Evolutionary conservation across 2,329 filamentous ascomycete genomes (phyloP), one percentile per base, ranked within the genome.

Genomic region (Cryphonectria naterciae): DNA sequence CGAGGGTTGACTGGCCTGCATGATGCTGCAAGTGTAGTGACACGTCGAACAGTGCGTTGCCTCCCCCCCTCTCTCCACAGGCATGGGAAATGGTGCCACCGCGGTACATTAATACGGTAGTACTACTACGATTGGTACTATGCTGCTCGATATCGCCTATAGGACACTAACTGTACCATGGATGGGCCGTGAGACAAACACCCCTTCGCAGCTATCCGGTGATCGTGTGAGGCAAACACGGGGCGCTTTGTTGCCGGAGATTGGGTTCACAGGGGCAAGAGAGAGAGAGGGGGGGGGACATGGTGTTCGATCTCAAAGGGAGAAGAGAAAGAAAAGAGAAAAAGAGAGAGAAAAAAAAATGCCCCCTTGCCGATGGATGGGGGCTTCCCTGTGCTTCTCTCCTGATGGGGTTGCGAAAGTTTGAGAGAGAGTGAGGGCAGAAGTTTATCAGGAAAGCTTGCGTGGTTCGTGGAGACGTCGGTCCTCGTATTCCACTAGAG

Each of bases 401-500:
- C 52, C 52, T 15, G 0, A 15, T 10, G 22, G 49, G 49, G 22
- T 22, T 46, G 43, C 43, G 49, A 60, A 32, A 35, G 19, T 39
- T n/a, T 39, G 35, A 39, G 13, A 25, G 22, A 63, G 25, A 25
- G 22, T 11, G 39, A 64, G 61, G 61, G 25, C 25, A 64, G 61
- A 39, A 39, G 37, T 64, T 64, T 64, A 64, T 64, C 39, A 43
- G 39, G 39, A 64, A 64, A 64, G 61, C 61, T 64, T 64, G 41
- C 61, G 61, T 64, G 37, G 61, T 64, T 64, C 61, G 61, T 64
- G 61, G 61, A 43, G 35, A 64, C 61, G n/a, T 43, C 39, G n/a
- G n/a, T 64, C 37, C 61, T 64, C 61, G 61, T 64, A 64, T 64
- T 64, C 61, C 17, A 39, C 61, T 25, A 37, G 37, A 15, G 17